Evolutionary conservation across 352 stramenopile species (phyloP), one percentile per base, ranked within the genome.

Genomic region (Pythium angustatum): DNA sequence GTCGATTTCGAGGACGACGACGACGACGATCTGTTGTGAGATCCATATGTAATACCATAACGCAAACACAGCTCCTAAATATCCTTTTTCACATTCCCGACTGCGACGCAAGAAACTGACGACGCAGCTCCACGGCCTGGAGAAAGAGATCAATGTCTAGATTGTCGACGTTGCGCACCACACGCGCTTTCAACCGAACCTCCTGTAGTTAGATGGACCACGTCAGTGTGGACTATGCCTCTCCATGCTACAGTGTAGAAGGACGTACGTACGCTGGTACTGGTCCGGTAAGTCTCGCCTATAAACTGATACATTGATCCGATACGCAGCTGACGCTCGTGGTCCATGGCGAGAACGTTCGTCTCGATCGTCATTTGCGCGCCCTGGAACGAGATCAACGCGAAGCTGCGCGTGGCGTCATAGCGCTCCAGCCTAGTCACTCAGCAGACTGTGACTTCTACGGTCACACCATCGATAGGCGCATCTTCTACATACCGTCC

Each of bases 251-350:
- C 11, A 19, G 34, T 19, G 34, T 19, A 41, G 34, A 41, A 10
- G 19, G 19, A 11, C 34, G 19, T 44, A 38, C 67, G 2, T 71
- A 84, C 76, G 64, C 69, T 53, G 14, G 63, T 57, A 9, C 43
- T 47, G 17, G 48, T 24, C 9, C 66, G 66, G 58, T 90, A 81
- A 14, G 86, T 93, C 58, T 95, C 86, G 17, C 86, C 86, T 3
- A 95, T 58, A 51, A 95, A 93, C 59, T 95, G 86, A 40, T 91
- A 93, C 83, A 93, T 85, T 34, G 84, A 90, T 22, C 83, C 83
- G 17, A 93, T 56, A 14, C 71, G 71, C 62, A 94, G 68, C 14
- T 81, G 77, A n/a, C 88, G 57, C 24, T 77, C 60, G 6, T 44
- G 66, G 30, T 79, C 72, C 27, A 84, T 66, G 28, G 69, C 72